Evolutionary conservation across 495 filamentous ascomycete species (phyloP).

Genomic region (Penicillium steckii): DNA sequence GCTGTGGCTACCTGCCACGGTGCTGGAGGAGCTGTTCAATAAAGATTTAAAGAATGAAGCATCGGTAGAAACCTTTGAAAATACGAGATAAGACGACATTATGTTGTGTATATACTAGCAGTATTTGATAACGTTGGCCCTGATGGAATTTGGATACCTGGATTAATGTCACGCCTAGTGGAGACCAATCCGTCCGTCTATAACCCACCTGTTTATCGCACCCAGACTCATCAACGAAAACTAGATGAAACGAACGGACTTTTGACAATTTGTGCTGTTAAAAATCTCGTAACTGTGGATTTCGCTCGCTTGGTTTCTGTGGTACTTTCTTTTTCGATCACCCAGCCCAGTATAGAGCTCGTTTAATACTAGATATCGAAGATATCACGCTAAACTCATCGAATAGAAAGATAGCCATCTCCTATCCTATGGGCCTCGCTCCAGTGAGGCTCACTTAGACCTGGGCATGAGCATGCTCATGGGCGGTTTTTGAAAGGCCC

Average conservation of each 20-base stretch:
- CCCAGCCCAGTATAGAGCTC: not conserved
- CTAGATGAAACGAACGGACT: not conserved
- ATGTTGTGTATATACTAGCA: not conserved
- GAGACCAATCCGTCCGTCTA: not conserved
- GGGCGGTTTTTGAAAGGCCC: too few species aligned
- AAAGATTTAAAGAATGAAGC: not conserved
- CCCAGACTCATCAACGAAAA: not conserved
- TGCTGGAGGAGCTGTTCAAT: not conserved
- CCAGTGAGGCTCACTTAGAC: too few species aligned
- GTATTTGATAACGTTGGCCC: not conserved
- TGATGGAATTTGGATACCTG: not conserved
- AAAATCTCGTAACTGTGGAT: not conserved
- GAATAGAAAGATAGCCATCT: slow-evolving; percentile 10
- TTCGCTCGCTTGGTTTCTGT: not conserved
- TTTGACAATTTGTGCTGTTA: not conserved
- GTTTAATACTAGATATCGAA: not conserved
- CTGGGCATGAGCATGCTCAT: too few species aligned
- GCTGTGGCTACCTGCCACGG: not conserved
- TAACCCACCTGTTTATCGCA: not conserved
- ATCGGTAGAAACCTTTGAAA: not conserved
- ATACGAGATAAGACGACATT: not conserved
- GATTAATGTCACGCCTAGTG: not conserved
- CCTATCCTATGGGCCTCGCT: too few species aligned
- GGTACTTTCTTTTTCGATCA: not conserved
- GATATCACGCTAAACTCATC: not conserved